Evolutionary conservation across 441 rosid species (phyloP).

Genomic region (Mallotus japonicus): DNA sequence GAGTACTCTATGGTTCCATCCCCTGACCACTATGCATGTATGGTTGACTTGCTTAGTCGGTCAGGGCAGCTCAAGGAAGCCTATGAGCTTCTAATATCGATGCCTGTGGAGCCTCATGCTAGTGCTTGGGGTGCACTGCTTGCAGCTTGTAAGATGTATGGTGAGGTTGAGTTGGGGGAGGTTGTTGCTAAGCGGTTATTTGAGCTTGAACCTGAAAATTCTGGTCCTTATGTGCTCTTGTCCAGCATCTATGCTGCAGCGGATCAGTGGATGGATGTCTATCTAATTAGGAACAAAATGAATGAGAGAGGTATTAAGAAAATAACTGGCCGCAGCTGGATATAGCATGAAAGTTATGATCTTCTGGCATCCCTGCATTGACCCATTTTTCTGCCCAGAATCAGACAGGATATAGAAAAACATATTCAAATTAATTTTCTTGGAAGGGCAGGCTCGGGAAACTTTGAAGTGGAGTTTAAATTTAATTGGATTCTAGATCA

Average conservation of each 20-base stretch:
- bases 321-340: conserved; percentile 61
- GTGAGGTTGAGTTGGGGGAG: conserved; percentile 57
- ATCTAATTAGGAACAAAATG: conserved; percentile 59
- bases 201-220: conserved; percentile 65
- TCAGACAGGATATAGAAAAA: background rate
- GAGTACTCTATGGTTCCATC: conserved; percentile 50
- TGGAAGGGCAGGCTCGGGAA: too few species aligned
- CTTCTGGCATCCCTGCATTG: background rate
- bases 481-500: background rate
- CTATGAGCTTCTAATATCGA: conserved; percentile 49
- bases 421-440: too few species aligned
- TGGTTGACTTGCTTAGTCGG: conserved; percentile 75
- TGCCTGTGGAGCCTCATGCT: conserved; percentile 65
- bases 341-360: conserved; percentile 20
- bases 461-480: too few species aligned
- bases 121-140: conserved; percentile 87
- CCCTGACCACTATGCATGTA: conserved; percentile 66
- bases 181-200: conserved; percentile 48
- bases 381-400: background rate
- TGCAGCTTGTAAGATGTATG: conserved; percentile 62
- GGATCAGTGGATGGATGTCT: conserved; percentile 63
- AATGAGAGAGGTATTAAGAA: conserved; percentile 59
- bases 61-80: conserved; percentile 61
- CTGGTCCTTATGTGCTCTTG: conserved; percentile 63
- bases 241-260: conserved; percentile 78